Evolutionary conservation across 805 yeast genomes (phyloP).

Genomic region (Lipomyces sp.): DNA sequence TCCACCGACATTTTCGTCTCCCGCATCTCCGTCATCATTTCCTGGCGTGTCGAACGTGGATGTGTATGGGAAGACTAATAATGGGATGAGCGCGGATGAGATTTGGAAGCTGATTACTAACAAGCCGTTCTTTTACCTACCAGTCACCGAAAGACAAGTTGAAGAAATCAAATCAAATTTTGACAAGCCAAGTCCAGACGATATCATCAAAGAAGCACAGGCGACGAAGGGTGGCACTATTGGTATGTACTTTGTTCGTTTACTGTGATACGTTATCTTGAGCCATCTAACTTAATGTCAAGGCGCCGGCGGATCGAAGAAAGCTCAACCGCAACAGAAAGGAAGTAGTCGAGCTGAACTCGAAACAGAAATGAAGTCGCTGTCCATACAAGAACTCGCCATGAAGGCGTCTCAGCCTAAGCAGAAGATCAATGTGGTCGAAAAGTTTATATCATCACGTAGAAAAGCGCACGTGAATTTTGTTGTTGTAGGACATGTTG

Average conservation of each 20-base stretch:
- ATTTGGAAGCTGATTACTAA: constrained; percentile 48
- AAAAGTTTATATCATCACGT: constrained; percentile 48
- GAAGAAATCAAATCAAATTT: constrained; percentile 59
- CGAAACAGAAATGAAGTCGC: constrained; percentile 22
- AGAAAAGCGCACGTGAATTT: constrained; percentile 66
- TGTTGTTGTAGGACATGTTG: constrained; percentile 81
- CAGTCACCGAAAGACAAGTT: constrained; percentile 45
- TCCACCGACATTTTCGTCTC: background rate
- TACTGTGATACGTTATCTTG: background rate
- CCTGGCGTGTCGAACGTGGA: background rate
- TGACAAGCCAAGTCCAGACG: constrained; percentile 81
- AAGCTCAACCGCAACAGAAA: background rate
- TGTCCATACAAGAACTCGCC: constrained; percentile 29
- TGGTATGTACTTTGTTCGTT: background rate
- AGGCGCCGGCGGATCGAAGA: background rate
- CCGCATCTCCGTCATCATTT: background rate
- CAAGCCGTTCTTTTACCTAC: constrained; percentile 43
- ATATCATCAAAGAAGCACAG: constrained; percentile 65
- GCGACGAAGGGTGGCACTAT: constrained; percentile 29
- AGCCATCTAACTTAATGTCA: background rate
- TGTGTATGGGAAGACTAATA: background rate
- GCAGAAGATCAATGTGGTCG: constrained; percentile 51
- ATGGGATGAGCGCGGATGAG: constrained; percentile 24
- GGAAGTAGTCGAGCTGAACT: constrained; percentile 13
- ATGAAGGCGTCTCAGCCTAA: constrained; percentile 49